phyloP scores from a whole-genome alignment of 345 rosid genomes.

The Clausena lansium region DNA sequence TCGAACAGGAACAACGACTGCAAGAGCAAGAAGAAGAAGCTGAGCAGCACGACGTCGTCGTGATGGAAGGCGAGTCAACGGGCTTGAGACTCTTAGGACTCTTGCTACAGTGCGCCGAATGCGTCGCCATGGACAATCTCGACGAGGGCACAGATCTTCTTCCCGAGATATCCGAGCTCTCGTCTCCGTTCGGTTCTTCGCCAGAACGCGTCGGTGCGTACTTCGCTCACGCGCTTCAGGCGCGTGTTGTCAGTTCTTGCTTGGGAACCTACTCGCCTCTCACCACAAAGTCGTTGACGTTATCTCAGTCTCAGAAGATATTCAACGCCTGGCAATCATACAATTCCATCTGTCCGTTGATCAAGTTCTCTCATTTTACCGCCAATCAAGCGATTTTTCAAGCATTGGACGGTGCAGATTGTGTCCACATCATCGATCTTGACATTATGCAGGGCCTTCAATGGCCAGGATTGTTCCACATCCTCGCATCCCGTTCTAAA shows the following conservation, averaged over 20 bases:
- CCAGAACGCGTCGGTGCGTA: constrained; percentile 90
- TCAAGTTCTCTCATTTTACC: constrained; percentile 94
- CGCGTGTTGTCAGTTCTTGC: constrained; percentile 82
- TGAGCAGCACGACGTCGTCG: constrained; percentile 5
- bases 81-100: constrained; percentile 70
- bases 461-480: constrained; percentile 98
- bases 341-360: constrained; percentile 71
- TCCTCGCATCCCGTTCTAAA: constrained; percentile 76
- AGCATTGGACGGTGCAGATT: constrained; percentile 76
- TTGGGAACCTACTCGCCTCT: constrained; percentile 54
- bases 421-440: constrained; percentile 84
- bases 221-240: constrained; percentile 78
- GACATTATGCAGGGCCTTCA: constrained; percentile 99
- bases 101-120: constrained; percentile 90
- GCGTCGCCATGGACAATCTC: constrained; percentile 78
- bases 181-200: constrained; percentile 89
- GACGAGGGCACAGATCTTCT: constrained; percentile 63
- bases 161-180: constrained; percentile 70
- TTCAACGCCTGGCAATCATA: constrained; percentile 82
- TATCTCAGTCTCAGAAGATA: constrained; percentile 62
- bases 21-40: constrained; percentile 15
- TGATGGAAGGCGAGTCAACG: constrained; percentile 40
- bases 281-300: constrained; percentile 33
- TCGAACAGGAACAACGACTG: constrained; percentile 18
- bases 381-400: constrained; percentile 94